Evolutionary conservation across 768 basidiomycete genomes (phyloP).

Genomic region (Mycena alexandri): DNA sequence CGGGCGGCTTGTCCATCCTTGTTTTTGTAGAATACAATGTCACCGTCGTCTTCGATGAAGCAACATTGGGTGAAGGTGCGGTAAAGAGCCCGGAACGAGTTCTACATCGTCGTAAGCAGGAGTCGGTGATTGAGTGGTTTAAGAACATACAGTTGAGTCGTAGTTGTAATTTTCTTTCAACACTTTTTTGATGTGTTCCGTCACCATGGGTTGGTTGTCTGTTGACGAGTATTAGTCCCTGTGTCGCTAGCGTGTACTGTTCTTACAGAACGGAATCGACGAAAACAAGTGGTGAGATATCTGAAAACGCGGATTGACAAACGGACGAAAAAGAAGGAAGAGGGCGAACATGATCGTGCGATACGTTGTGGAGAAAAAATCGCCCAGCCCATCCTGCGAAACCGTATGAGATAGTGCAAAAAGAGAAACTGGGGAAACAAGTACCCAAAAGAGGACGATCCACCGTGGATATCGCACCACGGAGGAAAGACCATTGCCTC

Average conservation of each 20-base stretch:
- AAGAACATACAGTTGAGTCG: constrained; percentile 62
- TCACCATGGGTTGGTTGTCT: constrained; percentile 66
- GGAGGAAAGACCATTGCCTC: constrained; percentile 69
- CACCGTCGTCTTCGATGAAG: constrained; percentile 70
- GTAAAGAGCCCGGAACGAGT: constrained; percentile 61
- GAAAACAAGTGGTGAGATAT: constrained; percentile 74
- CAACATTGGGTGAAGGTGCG: constrained; percentile 70
- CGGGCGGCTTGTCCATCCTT: constrained; percentile 54
- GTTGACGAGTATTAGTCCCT: not conserved
- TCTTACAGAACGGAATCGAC: constrained; percentile 70
- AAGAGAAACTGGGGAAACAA: not conserved
- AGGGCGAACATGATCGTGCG: constrained; percentile 32
- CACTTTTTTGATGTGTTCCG: constrained; percentile 60
- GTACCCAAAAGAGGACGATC: constrained; percentile 64
- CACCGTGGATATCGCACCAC: constrained; percentile 71
- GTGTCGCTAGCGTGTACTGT: too few species aligned
- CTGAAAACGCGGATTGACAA: constrained; percentile 44
- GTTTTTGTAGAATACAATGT: constrained; percentile 69
- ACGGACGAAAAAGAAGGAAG: not conserved
- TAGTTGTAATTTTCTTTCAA: constrained; percentile 70
- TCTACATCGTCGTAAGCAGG: constrained; percentile 8
- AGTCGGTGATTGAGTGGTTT: too few species aligned
- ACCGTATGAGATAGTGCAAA: not conserved
- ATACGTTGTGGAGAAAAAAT: constrained; percentile 68
- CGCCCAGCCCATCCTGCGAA: constrained; percentile 64